Evolutionary conservation across 305 asterid genomes (phyloP), one percentile per base, ranked within the genome.

Genomic region (Fraxinus floribunda): DNA sequence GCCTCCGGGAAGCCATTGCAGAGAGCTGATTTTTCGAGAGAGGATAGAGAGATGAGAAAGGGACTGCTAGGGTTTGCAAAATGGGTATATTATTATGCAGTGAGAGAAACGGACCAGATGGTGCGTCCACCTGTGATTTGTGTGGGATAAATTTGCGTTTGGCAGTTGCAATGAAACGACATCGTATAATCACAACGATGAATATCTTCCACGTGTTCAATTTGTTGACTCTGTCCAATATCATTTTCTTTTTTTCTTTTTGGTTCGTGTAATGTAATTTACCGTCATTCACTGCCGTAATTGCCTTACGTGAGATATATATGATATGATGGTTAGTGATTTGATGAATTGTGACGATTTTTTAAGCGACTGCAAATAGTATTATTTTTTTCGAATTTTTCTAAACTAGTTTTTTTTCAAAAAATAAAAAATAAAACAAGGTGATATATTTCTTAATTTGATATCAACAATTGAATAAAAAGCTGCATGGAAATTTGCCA

Each of bases 1-100:
- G 94, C 97, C 98, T 93, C 97, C 98, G 95, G 0, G 95, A 94
- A 79, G 99, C 90, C 99, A 95, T 94, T 81, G 88, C 30, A 79
- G 86, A 77, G 79, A 49, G 4, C 35, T 78, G 87, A 78, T 77
- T 74, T 46, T 11, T 10, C 75, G 86, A 77, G 85, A 80, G 22
- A 83, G 39, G 7, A 75, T 49, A 79, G 87, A 77, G 84, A 80
- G 20, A 83, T 30, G 82, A 82, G 72, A 64, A 72, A 4, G 82
- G 46, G 74, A 20, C 46, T 1, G 64, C 82, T 90, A 89, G 92
- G 95, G 97, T 87, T 90, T 84, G 90, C 64, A 85, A 76, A 41
- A 29, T 76, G 0, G 78, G 18, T 46, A 46, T 46, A 44, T 11
- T 44, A 44, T 10, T 44, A 15, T 49, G 2, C 0, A 3, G 22